These are phyloP conservation scores for Aspergillus sp. DNA, from an alignment of 2,329 filamentous ascomycete species.

Conservation along the genomic window DNA sequence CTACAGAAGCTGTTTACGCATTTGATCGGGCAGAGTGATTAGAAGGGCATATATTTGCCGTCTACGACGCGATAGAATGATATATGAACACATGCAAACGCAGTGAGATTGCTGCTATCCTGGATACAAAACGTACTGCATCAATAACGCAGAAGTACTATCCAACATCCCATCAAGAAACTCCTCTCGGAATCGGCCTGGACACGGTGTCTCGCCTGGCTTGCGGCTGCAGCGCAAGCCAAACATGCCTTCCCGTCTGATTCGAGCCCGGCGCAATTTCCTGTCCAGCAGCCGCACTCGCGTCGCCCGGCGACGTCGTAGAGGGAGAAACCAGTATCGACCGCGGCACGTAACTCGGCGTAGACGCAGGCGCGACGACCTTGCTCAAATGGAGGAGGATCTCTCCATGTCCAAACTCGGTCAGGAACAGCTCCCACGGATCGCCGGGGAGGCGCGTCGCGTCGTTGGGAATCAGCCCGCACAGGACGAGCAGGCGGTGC, in stretches of 20 bases:
- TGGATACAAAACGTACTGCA: too few relatives aligned
- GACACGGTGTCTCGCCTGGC: neutral
- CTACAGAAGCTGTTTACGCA: slow-evolving; percentile 67
- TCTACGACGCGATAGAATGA: neutral
- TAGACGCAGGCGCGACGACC: too few relatives aligned
- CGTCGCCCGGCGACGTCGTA: neutral
- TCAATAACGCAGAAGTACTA: neutral
- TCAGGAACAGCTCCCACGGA: slow-evolving; percentile 10
- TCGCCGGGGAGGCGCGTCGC: slow-evolving; percentile 1
- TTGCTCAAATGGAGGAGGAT: too few relatives aligned
- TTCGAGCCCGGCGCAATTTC: neutral
- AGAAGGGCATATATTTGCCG: neutral
- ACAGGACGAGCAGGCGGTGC: slow-evolving; percentile 11
- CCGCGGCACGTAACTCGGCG: neutral
- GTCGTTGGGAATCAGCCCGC: slow-evolving; percentile 1
- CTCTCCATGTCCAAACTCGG: slow-evolving; percentile 5
- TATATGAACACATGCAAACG: neutral
- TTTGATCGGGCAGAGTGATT: slow-evolving; percentile 47
- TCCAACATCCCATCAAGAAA: neutral
- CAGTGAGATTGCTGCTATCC: neutral
- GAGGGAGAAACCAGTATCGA: neutral
- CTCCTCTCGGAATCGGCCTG: neutral
- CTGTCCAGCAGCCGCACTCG: neutral
- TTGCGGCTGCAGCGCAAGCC: neutral
- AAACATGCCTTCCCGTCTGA: neutral